Base-by-base conservation (phyloP, 805 yeast genomes). In the Ogataea siamensis region DNA sequence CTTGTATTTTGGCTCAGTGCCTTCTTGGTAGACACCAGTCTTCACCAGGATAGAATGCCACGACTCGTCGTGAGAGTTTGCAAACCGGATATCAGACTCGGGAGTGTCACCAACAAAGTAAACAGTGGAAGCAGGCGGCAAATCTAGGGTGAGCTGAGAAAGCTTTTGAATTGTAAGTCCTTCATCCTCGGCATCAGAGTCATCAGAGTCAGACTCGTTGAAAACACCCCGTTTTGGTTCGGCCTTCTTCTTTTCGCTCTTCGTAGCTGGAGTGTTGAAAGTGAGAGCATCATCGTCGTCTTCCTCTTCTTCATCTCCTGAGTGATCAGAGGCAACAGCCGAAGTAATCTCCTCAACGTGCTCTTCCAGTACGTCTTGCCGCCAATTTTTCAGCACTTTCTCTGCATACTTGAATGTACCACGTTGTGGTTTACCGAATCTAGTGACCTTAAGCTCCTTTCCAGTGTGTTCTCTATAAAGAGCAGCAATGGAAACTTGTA, bases 61-160 rank as follows among this genome's bases (percentile, higher is more conserved):
- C 20, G 87, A 78, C 43, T 76, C 76, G 57, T 85, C 93, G 62
- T 84, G 91, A 13, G 88, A 80, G 66, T 85, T 85, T 37, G 94
- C 94, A 65, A 86, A 86, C 60, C 93, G 70, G 47, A 85, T 85
- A 60, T 85, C 95, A 5, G 89, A 81, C 64, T 85, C 94, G 13
- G 95, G 95, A 10, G 94, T 85, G 57, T 85, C 95, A 53, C 95
- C 95, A 35, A 85, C 93, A 64, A 85, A 86, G 60, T 85, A 85
- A 11, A 86, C 94, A 0, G 93, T 84, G 5, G 87, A 80, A 3
- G 93, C 87, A 4, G 89, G 89, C 5, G 93, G 93, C 47, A 85
- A 64, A 39, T 80, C 80, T 50, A 77, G 50, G 2, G 67, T 64
- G 43, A 67, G 46, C 48, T 64, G 66, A n/a, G 70, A 60, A 19